Evolutionary conservation across 73 alveolate genomes (phyloP), one percentile per base, ranked within the genome.

Genomic region (Symbiodinium pilosum): DNA sequence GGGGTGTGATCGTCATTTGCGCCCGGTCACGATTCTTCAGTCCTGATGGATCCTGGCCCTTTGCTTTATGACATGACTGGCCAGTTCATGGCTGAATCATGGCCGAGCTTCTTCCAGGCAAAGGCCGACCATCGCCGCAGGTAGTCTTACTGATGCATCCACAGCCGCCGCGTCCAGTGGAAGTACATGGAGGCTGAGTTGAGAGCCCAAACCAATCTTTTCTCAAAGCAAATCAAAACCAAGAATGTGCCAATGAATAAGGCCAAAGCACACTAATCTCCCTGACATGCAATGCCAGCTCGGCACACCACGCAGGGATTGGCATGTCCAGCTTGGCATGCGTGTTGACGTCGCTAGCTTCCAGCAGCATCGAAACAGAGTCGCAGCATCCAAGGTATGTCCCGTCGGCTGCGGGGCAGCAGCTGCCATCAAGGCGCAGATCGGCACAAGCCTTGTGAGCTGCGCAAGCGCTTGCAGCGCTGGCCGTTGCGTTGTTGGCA

Each of bases 341-440:
- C 26, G 43, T 40, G 42, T 81, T 59, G 32, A 87, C 69, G 24
- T 54, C 85, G 34, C 73, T 86, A 64, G 77, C 81, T 24, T 64
- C 81, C 81, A 64, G 81, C 81, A 28, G 81, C 86, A 56, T 18
- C 30, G 75, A 59, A 4, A 16, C 83, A 11, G 44, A 85, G 75
- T 89, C 95, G n/a, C 95, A 89, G 95, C 95, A 89, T 38, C 95
- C 95, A n/a, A 89, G 75, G 71, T 89, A 89, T 52, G 95, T 89
- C 4, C 95, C 95, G 68, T 89, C 95, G 6, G 87, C 87, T 0
- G 95, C 86, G 1, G 95, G 95, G 69, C 95, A 89, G 87, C 95
- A 89, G 44, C 30, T 0, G 38, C 95, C 95, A 30, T 38, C 87
- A 39, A 89, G 73, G 71, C 75, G 73, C 40, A 89, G 86, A 68